phyloP scores from a whole-genome alignment of 2,329 filamentous ascomycete species.

The Chaetomium sp. region DNA sequence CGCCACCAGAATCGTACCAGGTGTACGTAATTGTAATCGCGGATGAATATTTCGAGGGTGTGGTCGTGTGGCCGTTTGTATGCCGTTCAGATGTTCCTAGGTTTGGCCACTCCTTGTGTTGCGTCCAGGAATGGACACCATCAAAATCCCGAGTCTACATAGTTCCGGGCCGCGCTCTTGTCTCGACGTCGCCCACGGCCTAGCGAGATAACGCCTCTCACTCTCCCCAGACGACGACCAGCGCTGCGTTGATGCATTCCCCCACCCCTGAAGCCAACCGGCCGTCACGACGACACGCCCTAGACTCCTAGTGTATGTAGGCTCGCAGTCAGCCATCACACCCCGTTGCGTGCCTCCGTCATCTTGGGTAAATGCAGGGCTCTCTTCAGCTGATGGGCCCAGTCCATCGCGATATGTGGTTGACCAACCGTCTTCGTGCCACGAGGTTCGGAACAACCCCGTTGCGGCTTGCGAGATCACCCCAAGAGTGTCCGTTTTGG shows the following conservation, averaged over 20 bases:
- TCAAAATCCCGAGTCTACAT: no score
- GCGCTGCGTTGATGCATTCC: no score
- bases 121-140: no score
- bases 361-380: slow-evolving; percentile 4
- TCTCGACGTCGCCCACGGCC: no score
- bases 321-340: neutral
- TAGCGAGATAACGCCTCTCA: no score
- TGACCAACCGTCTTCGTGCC: neutral
- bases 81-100: neutral
- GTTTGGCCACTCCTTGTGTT: neutral
- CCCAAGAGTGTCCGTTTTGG: slow-evolving; percentile 16
- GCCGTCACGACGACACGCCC: no score
- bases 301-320: neutral
- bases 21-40: slow-evolving; percentile 2
- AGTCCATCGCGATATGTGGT: neutral
- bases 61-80: neutral
- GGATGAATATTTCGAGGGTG: neutral
- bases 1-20: neutral
- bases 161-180: no score
- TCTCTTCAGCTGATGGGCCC: neutral
- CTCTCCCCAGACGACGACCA: no score
- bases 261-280: no score
- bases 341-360: slow-evolving; percentile 1
- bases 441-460: neutral
- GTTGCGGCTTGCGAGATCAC: slow-evolving; percentile 14